Conservation (phyloP, 805 yeast genomes). For the Kuraishia molischiana region DNA sequence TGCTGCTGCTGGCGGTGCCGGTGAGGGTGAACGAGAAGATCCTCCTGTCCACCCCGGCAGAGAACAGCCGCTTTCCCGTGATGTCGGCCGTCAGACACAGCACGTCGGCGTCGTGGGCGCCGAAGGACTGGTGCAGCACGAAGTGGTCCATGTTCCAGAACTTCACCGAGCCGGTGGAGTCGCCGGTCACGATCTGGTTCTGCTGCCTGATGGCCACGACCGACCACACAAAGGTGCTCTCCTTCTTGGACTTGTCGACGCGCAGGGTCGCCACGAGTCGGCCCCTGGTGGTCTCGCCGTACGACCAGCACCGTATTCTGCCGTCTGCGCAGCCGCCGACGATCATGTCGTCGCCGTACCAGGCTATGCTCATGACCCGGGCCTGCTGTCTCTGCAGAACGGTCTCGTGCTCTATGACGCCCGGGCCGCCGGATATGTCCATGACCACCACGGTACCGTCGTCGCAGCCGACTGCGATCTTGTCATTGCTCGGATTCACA, state of each 20-base stretch:
- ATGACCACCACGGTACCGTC: slow-evolving; percentile 83
- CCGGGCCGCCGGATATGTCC: slow-evolving; percentile 82
- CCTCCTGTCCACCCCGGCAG: slow-evolving; percentile 92
- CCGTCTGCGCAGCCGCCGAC: slow-evolving; percentile 98
- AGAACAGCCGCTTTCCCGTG: slow-evolving; percentile 55
- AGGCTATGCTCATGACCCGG: slow-evolving; percentile 68
- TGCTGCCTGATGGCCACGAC: slow-evolving; percentile 52
- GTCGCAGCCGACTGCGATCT: slow-evolving; percentile 87
- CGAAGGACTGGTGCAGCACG: slow-evolving; percentile 72
- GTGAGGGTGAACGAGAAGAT: slow-evolving; percentile 62
- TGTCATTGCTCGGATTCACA: slow-evolving; percentile 47
- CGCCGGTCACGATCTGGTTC: slow-evolving; percentile 85
- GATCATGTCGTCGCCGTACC: slow-evolving; percentile 56
- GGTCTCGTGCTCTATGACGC: slow-evolving; percentile 63
- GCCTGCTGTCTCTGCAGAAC: slow-evolving; percentile 79
- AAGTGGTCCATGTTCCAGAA: slow-evolving; percentile 82
- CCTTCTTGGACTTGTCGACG: slow-evolving; percentile 81
- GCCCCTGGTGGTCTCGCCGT: slow-evolving; percentile 34
- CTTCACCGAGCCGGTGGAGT: slow-evolving; percentile 89
- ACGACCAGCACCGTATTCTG: slow-evolving; percentile 73
- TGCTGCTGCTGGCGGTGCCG: slow-evolving; percentile 20
- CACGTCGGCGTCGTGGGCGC: slow-evolving; percentile 87
- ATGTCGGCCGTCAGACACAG: slow-evolving; percentile 57
- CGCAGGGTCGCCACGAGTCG: slow-evolving; percentile 77
- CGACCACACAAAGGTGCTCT: slow-evolving; percentile 89